Percentiles rank a stretch among this genome's conserved stretches.
phyloP scores from a whole-genome alignment of 1,139 yeast species.

The Kluyveromyces sp. region DNA sequence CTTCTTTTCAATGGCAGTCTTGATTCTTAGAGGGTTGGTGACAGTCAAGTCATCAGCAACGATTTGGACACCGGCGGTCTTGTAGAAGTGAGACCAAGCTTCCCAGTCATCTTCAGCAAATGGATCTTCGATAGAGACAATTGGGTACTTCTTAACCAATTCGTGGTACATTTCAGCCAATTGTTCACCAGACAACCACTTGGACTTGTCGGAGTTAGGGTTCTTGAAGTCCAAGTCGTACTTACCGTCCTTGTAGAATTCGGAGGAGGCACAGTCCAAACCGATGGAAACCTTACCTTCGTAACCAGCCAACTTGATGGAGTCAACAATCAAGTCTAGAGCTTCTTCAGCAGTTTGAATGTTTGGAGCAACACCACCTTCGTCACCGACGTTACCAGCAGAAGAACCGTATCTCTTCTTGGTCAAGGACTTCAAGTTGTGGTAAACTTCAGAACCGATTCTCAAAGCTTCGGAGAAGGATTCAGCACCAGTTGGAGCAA shows the following conservation, averaged over 20 bases:
- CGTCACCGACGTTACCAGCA: constrained; percentile 99
- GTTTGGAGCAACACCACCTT: constrained; percentile 99
- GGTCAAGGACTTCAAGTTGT: constrained; percentile 81
- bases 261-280: constrained; percentile 92
- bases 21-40: constrained; percentile 90
- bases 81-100: constrained; percentile 84
- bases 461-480: constrained; percentile 89
- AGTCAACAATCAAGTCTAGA: constrained; percentile 77
- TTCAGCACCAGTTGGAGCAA: constrained; percentile 84
- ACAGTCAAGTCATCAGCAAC: constrained; percentile 98
- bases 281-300: constrained; percentile 85
- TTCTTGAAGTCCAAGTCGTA: constrained; percentile 97
- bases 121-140: constrained; percentile 96
- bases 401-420: constrained; percentile 91
- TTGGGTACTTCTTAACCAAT: constrained; percentile 83
- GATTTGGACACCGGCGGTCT: constrained; percentile 70
- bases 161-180: constrained; percentile 74
- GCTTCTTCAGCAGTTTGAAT: constrained; percentile 91
- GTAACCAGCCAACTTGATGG: constrained; percentile 90
- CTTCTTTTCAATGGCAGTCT: constrained; percentile 91
- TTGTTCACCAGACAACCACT: constrained; percentile 83
- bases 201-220: constrained; percentile 79
- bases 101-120: constrained; percentile 99
- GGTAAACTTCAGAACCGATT: constrained; percentile 95
- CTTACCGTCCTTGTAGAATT: constrained; percentile 90